Base-by-base conservation (phyloP, 176 grass and related monocot genomes). In the Eragrostis nindensis region DNA sequence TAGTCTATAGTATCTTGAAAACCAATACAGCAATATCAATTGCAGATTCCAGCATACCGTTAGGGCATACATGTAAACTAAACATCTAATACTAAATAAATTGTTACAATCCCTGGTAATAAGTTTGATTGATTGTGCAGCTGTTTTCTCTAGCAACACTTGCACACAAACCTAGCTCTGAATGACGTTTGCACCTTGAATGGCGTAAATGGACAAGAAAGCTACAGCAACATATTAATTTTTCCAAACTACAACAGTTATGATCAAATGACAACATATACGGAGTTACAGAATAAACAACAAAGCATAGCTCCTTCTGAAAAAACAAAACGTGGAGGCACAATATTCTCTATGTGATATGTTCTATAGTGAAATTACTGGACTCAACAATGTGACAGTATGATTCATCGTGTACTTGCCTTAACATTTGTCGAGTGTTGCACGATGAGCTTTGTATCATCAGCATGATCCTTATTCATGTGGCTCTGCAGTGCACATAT, bases 401-500 rank as follows among this genome's bases (percentile, higher is more conserved):
- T 27, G 68, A 16, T 77, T 56, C 72, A 7, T 46, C 19, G 19
- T 87, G 39, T 36, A 79, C 72, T 83, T 85, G 88, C 96, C 92
- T 91, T 95, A 84, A 95, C 82, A 75, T 65, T 86, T 65, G 88
- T 98, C 7, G 90, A 93, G 46, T 95, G 56, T 88, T 95, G 92
- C 48, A 93, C 92, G 27, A 98, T 98, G 45, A 92, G 86, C 79
- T 93, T 95, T 50, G 96, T 98, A 80, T 98, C 96, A 76, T 98
- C 79, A n/a, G 86, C 39, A 71, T 98, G 95, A 93, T 98, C 95
- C 78, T 78, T 93, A 70, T 98, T 98, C 95, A 98, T 98, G 84
- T 98, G 95, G 71, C 77, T 82, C 95, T 98, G 76, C 29, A 82
- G 62, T 17, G 72, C 68, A 61, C 6, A 87, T 61, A 70, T 73